Percentiles rank a stretch among this genome's conserved stretches.
These are phyloP conservation scores for Albugo candida DNA, from an alignment of 352 stramenopile genomes.

Conservation along the genomic window DNA sequence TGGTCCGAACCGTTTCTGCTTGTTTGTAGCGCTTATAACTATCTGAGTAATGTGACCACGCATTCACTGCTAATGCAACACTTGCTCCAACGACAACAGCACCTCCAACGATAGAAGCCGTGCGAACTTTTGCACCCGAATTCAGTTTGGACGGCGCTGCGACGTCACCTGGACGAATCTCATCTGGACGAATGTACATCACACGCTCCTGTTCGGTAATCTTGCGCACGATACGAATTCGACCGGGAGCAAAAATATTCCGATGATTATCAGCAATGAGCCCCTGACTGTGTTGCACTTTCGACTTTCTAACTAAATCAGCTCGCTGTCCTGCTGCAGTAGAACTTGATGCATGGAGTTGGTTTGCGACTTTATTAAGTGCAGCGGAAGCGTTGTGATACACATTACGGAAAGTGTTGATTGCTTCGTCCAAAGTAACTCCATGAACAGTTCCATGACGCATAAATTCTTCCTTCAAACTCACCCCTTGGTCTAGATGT, in stretches of 20 bases:
- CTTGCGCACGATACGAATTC: constrained; percentile 42
- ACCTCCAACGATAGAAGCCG: constrained; percentile 23
- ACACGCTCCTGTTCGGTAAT: constrained; percentile 38
- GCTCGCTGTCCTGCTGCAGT: constrained; percentile 32
- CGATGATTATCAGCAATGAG: constrained; percentile 65
- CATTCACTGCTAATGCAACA: constrained; percentile 53
- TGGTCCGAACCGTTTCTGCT: constrained; percentile 43
- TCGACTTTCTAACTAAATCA: constrained; percentile 13
- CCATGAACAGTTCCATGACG: constrained; percentile 54
- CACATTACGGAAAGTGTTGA: constrained; percentile 56
- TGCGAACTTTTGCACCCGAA: background rate
- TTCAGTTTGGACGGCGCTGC: constrained; percentile 9
- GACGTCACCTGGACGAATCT: constrained; percentile 30
- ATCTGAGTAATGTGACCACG: constrained; percentile 68
- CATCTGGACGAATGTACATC: constrained; percentile 60
- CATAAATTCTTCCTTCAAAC: constrained; percentile 54
- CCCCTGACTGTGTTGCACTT: constrained; percentile 13
- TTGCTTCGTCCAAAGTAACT: constrained; percentile 71
- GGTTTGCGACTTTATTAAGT: constrained; percentile 33
- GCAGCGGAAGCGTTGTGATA: constrained; percentile 37
- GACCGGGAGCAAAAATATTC: constrained; percentile 55
- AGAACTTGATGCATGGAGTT: constrained; percentile 48
- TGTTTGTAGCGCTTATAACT: constrained; percentile 35
- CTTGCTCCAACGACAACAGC: constrained; percentile 59
- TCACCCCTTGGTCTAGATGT: constrained; percentile 24